phyloP scores from a whole-genome alignment of 169 alveolate genomes.

The Miamiensis avidus region DNA sequence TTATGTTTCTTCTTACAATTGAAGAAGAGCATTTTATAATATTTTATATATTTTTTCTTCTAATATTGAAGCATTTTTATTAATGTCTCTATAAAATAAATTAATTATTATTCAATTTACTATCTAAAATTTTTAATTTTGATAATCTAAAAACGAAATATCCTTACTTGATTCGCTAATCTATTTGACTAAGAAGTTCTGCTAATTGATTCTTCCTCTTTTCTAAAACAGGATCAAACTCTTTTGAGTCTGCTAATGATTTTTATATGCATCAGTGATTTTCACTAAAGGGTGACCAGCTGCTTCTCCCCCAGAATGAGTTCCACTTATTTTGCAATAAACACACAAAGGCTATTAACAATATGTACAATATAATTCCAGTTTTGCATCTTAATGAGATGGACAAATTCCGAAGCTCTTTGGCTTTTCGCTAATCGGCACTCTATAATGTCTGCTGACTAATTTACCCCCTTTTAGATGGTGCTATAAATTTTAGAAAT shows the following conservation, averaged over 20 bases:
- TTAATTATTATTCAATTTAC: too few relatives aligned
- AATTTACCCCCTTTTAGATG: constrained; percentile 44
- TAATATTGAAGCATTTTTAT: constrained; percentile 28
- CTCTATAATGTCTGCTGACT: constrained; percentile 33
- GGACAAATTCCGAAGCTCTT: constrained; percentile 47
- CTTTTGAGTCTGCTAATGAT: constrained; percentile 28
- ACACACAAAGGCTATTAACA: constrained; percentile 44
- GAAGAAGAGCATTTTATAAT: constrained; percentile 26
- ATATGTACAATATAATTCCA: constrained; percentile 41
- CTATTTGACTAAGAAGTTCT: constrained; percentile 24
- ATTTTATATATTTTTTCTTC: constrained; percentile 33
- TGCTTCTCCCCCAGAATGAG: constrained; percentile 45
- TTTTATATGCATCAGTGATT: constrained; percentile 44
- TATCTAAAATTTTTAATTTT: too few relatives aligned
- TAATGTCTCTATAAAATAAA: constrained; percentile 2
- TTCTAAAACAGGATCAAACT: constrained; percentile 43
- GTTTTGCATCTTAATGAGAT: constrained; percentile 33
- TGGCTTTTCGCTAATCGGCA: constrained; percentile 25
- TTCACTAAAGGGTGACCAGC: constrained; percentile 41
- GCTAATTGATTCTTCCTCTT: constrained; percentile 27
- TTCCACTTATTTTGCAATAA: constrained; percentile 49
- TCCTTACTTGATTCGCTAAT: constrained; percentile 15
- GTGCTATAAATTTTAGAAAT: constrained; percentile 5
- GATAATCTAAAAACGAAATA: background rate
- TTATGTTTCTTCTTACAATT: constrained; percentile 43